phyloP scores from a whole-genome alignment of 2,329 filamentous ascomycete species.

The Sphaerulina musiva region DNA sequence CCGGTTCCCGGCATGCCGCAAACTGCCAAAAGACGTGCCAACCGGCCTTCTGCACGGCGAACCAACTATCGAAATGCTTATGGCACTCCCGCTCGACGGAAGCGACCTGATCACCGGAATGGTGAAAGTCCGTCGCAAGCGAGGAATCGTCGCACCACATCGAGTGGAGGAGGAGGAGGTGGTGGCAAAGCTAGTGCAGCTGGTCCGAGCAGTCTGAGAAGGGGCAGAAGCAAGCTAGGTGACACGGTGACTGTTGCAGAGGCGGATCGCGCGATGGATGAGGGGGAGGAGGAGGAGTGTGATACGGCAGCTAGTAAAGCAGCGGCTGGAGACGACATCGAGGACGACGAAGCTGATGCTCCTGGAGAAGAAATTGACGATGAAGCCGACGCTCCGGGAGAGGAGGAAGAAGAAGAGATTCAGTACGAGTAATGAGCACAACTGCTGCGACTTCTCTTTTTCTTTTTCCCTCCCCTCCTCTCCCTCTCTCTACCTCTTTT shows the following conservation, averaged over 20 bases:
- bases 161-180: background rate
- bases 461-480: no score
- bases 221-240: constrained; percentile 42
- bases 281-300: background rate
- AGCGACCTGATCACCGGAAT: constrained; percentile 4
- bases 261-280: constrained; percentile 19
- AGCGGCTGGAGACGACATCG: constrained; percentile 21
- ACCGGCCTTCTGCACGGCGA: constrained; percentile 27
- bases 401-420: constrained; percentile 28
- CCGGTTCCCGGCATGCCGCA: constrained; percentile 50
- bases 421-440: constrained; percentile 22
- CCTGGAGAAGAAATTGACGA: constrained; percentile 25
- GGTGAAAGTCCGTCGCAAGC: constrained; percentile 9
- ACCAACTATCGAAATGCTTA: constrained; percentile 22
- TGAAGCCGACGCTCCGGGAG: constrained; percentile 23
- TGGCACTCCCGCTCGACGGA: constrained; percentile 25
- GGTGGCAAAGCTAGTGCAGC: constrained; percentile 8
- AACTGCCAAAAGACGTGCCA: constrained; percentile 29
- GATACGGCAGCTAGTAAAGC: constrained; percentile 21
- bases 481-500: no score
- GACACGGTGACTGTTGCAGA: constrained; percentile 30
- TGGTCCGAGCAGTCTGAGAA: constrained; percentile 22
- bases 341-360: constrained; percentile 21
- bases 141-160: constrained; percentile 3
- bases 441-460: background rate